Conservation (phyloP, 768 basidiomycete species). For the Hydnum rufescens region DNA sequence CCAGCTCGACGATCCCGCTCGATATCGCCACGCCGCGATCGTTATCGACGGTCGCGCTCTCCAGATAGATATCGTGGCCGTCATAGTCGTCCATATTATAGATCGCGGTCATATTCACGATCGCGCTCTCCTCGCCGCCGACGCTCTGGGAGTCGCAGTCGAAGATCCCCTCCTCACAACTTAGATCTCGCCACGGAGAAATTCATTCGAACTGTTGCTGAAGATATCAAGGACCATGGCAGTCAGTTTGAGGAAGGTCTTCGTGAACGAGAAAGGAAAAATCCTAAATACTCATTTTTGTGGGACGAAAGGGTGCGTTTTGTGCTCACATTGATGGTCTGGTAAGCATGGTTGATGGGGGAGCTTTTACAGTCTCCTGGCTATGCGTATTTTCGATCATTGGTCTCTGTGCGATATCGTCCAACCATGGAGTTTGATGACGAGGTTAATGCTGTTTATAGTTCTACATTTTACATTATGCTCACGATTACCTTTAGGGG, state of each 20-base stretch:
- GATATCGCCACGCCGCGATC: conserved; percentile 18
- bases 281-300: conserved; percentile 70
- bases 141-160: conserved; percentile 8
- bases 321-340: not conserved
- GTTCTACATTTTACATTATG: not conserved
- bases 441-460: conserved; percentile 28
- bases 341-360: not conserved
- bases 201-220: conserved; percentile 75
- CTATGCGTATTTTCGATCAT: not conserved
- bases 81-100: conserved; percentile 17
- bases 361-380: not conserved
- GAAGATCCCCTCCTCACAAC: conserved; percentile 8
- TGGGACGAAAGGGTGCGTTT: conserved; percentile 19
- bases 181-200: conserved; percentile 35
- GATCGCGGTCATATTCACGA: conserved; percentile 18
- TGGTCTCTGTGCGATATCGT: not conserved
- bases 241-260: conserved; percentile 54
- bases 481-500: conserved; percentile 29
- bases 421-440: conserved; percentile 36
- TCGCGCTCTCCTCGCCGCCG: conserved; percentile 24
- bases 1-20: conserved; percentile 11
- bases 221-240: conserved; percentile 67
- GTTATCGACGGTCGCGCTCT: conserved; percentile 20
- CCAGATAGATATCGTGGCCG: conserved; percentile 13
- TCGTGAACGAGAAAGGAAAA: conserved; percentile 54